Evolutionary conservation across 257 asterid genomes (phyloP).

Genomic region (Lycium barbarum): DNA sequence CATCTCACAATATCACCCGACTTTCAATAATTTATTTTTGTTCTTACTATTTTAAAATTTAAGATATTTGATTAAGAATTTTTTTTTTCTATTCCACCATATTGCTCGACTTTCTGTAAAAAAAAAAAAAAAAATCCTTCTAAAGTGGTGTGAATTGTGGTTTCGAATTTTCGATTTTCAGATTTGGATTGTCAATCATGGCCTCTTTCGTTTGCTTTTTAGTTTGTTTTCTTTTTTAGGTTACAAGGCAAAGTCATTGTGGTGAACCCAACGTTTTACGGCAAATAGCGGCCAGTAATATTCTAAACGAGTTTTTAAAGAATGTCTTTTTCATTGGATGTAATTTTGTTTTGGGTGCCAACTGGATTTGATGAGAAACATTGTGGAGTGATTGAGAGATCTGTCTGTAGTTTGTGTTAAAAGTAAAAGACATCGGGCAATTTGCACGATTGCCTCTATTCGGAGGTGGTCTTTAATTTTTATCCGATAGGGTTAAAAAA

Average conservation of each 20-base stretch:
- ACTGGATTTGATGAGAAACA: background rate
- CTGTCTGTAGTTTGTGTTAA: background rate
- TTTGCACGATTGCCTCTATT: too few relatives aligned
- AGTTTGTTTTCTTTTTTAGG: background rate
- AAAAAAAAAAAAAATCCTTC: too few relatives aligned
- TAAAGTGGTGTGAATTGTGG: background rate
- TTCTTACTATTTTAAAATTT: too few relatives aligned
- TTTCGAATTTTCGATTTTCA: background rate
- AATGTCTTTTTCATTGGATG: background rate
- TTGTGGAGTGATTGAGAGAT: slow-evolving; percentile 8
- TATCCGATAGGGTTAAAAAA: too few relatives aligned
- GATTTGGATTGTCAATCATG: slow-evolving; percentile 1
- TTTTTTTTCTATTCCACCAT: too few relatives aligned
- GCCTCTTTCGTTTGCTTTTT: background rate
- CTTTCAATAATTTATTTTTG: too few relatives aligned
- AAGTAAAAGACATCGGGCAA: background rate
- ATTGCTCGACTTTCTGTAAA: too few relatives aligned
- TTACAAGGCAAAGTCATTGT: background rate
- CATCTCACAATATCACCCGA: too few relatives aligned
- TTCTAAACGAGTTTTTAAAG: background rate
- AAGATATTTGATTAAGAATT: too few relatives aligned
- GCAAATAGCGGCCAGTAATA: background rate
- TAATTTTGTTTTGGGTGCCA: slow-evolving; percentile 2
- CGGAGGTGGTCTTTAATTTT: too few relatives aligned
- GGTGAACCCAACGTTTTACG: background rate